phyloP scores from a whole-genome alignment of 2,329 filamentous ascomycete species.

The Claviceps arundinis region DNA sequence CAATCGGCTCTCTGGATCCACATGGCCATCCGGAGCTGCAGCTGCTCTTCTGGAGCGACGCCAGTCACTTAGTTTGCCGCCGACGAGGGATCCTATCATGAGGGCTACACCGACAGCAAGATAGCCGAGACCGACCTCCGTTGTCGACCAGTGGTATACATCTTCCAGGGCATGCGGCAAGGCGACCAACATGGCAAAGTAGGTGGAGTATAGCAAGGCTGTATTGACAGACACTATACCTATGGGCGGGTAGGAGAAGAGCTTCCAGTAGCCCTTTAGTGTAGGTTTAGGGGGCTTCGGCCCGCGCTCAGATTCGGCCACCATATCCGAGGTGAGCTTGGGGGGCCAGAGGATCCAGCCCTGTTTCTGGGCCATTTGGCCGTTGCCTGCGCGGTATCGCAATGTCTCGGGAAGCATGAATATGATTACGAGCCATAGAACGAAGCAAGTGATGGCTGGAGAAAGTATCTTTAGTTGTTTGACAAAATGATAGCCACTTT shows the following conservation, averaged over 20 bases:
- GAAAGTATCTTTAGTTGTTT: background rate
- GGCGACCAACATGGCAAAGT: slow-evolving; percentile 19
- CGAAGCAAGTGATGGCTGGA: slow-evolving; percentile 16
- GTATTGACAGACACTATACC: slow-evolving; percentile 20
- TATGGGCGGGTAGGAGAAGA: slow-evolving; percentile 20
- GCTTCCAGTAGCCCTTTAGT: slow-evolving; percentile 13
- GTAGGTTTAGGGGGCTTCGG: slow-evolving; percentile 18
- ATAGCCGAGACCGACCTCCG: slow-evolving; percentile 22
- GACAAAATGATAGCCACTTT: background rate
- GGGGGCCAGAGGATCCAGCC: slow-evolving; percentile 12
- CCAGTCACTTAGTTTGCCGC: slow-evolving; percentile 25
- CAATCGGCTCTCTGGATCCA: slow-evolving; percentile 25
- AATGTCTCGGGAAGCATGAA: slow-evolving; percentile 32
- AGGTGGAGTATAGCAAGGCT: slow-evolving; percentile 19
- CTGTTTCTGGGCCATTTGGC: slow-evolving; percentile 13
- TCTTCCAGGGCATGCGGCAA: slow-evolving; percentile 17
- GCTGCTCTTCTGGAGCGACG: slow-evolving; percentile 13
- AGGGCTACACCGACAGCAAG: slow-evolving; percentile 15
- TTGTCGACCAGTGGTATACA: slow-evolving; percentile 21
- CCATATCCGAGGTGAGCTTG: slow-evolving; percentile 12
- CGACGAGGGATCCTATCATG: slow-evolving; percentile 21
- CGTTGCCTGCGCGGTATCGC: slow-evolving; percentile 29
- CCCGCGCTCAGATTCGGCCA: slow-evolving; percentile 12
- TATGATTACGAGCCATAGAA: slow-evolving; percentile 15
- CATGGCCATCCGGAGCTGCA: slow-evolving; percentile 6